Percentiles rank a stretch among this genome's conserved stretches.
These are phyloP conservation scores for Aspergillus sparsus DNA, from an alignment of 495 filamentous ascomycete species.

Conservation along the genomic window DNA sequence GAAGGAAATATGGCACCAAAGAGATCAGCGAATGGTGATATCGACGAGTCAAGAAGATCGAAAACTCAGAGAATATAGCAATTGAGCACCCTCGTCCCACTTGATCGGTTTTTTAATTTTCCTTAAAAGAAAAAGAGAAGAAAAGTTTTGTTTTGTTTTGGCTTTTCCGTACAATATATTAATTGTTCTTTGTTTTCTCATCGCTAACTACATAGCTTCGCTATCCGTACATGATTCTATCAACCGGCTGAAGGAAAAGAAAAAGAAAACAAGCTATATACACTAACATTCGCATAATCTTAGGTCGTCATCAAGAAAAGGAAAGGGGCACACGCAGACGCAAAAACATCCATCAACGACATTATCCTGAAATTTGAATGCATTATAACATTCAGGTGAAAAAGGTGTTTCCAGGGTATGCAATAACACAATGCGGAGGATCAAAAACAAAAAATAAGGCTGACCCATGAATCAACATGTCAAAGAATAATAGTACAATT, in stretches of 20 bases:
- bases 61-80: constrained; percentile 43
- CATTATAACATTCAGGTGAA: constrained; percentile 19
- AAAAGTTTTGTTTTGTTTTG: constrained; percentile 33
- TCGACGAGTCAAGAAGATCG: constrained; percentile 36
- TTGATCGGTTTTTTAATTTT: not conserved
- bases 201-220: constrained; percentile 46
- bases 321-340: not conserved
- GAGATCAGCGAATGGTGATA: constrained; percentile 26
- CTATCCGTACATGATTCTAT: constrained; percentile 42
- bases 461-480: constrained; percentile 21
- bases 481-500: constrained; percentile 44
- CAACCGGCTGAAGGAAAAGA: constrained; percentile 22
- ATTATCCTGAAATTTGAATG: constrained; percentile 29
- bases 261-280: constrained; percentile 42
- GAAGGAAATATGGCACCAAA: constrained; percentile 20
- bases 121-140: constrained; percentile 7
- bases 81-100: not conserved
- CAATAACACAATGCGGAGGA: constrained; percentile 26
- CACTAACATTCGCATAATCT: constrained; percentile 41
- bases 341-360: constrained; percentile 31
- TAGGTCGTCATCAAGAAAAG: constrained; percentile 25
- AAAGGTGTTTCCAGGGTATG: constrained; percentile 13
- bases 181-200: constrained; percentile 31
- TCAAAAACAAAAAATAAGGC: constrained; percentile 17
- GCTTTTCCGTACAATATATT: constrained; percentile 29